A percentile compares a stretch with the other conserved stretches of the same genome.
Evolutionary conservation across 345 rosid genomes (phyloP).

Genomic region (Salix brachista): DNA sequence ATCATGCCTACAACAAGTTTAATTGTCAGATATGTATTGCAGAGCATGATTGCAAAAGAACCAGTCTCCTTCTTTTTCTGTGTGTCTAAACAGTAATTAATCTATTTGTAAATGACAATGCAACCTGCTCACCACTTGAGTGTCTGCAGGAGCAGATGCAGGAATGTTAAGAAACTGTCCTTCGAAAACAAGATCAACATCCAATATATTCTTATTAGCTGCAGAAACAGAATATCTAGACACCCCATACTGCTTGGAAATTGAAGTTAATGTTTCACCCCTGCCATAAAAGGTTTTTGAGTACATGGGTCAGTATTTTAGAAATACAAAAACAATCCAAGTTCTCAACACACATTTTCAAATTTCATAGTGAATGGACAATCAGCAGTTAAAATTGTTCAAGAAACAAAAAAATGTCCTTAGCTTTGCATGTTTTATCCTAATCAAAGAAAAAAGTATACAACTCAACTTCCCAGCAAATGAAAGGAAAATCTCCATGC

Average conservation of each 20-base stretch:
- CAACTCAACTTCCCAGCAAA: too few species aligned
- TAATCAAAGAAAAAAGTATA: too few species aligned
- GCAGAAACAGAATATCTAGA: conserved; percentile 17
- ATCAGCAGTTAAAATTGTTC: too few species aligned
- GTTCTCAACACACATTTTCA: too few species aligned
- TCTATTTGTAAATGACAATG: not conserved
- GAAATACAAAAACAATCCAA: not conserved
- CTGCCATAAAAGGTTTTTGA: conserved; percentile 14
- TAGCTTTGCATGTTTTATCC: too few species aligned
- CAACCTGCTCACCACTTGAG: conserved; percentile 16
- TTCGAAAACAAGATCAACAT: conserved; percentile 23
- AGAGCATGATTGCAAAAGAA: not conserved
- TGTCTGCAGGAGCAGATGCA: conserved; percentile 1
- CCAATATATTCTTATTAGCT: conserved; percentile 14
- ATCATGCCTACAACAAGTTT: not conserved
- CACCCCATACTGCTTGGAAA: conserved; percentile 34
- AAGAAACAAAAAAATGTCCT: too few species aligned
- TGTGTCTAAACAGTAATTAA: not conserved
- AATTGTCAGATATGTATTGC: not conserved
- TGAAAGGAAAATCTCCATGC: too few species aligned
- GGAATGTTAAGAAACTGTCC: conserved; percentile 28
- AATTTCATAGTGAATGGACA: not conserved
- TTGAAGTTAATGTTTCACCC: conserved; percentile 32
- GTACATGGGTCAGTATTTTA: not conserved
- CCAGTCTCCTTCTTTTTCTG: not conserved